Evolutionary conservation across 768 basidiomycete genomes (phyloP).

Genomic region (Cubamyces lactineus): DNA sequence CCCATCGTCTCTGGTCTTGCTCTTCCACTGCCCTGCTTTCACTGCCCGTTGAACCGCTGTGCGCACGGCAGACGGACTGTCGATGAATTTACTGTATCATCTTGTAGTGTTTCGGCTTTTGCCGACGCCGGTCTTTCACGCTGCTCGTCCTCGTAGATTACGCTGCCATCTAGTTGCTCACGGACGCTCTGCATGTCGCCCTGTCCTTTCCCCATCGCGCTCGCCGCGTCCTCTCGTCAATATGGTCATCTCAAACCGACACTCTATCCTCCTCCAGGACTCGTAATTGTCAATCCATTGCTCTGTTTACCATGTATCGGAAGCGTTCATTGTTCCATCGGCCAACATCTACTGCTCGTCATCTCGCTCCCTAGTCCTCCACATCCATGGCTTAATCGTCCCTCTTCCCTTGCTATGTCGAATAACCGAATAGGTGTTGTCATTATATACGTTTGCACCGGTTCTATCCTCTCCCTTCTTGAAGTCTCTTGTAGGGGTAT

Average conservation of each 20-base stretch:
- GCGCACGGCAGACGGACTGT: constrained; percentile 1
- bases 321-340: constrained; percentile 11
- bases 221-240: background rate
- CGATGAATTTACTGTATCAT: constrained; percentile 20
- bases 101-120: constrained; percentile 25
- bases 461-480: background rate
- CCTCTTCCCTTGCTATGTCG: constrained; percentile 13
- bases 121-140: constrained; percentile 18
- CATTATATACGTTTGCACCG: constrained; percentile 12
- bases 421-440: constrained; percentile 19
- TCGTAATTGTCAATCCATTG: constrained; percentile 15
- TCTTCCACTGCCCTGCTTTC: background rate
- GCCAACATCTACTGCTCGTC: constrained; percentile 12
- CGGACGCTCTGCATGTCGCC: constrained; percentile 22
- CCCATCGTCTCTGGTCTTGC: background rate
- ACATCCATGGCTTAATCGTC: background rate
- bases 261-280: constrained; percentile 1
- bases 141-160: constrained; percentile 18
- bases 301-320: constrained; percentile 23
- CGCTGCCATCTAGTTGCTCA: constrained; percentile 26
- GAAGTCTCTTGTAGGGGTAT: constrained; percentile 15
- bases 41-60: background rate
- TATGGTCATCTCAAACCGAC: background rate
- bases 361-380: background rate
- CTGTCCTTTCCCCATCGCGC: background rate